Conservation (phyloP, 2,329 filamentous ascomycete species). For the Alternaria gansuensis region DNA sequence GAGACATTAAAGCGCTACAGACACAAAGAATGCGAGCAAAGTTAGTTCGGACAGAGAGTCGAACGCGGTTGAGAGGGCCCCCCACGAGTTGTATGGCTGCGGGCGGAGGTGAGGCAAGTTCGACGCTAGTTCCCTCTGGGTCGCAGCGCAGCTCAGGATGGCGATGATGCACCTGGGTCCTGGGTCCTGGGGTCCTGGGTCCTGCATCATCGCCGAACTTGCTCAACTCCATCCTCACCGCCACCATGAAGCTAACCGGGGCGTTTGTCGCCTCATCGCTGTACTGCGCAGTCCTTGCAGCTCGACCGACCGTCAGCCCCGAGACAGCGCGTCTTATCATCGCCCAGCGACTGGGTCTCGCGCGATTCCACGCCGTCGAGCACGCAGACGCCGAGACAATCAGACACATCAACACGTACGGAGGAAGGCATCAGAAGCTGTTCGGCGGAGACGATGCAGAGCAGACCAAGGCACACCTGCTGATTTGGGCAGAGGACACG, state of each 20-base stretch:
- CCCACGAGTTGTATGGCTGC: slow-evolving; percentile 3
- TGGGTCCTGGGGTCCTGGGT: no score
- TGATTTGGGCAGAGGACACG: slow-evolving; percentile 55
- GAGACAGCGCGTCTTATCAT: slow-evolving; percentile 61
- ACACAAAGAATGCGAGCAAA: slow-evolving; percentile 4
- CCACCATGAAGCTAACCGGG: slow-evolving; percentile 58
- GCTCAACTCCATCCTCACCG: slow-evolving; percentile 33
- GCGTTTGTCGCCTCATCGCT: slow-evolving; percentile 54
- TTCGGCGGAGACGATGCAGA: slow-evolving; percentile 48
- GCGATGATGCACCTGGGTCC: slow-evolving; percentile 17
- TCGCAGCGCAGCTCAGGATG: slow-evolving; percentile 21
- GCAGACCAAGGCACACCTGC: slow-evolving; percentile 39
- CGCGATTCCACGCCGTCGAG: slow-evolving; percentile 58
- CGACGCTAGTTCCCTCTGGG: slow-evolving; percentile 18
- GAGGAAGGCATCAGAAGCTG: slow-evolving; percentile 52
- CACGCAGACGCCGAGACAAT: slow-evolving; percentile 54
- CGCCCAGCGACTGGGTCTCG: slow-evolving; percentile 61
- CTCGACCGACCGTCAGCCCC: slow-evolving; percentile 49
- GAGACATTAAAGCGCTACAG: slow-evolving; percentile 32
- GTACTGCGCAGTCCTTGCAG: slow-evolving; percentile 47
- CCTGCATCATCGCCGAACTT: slow-evolving; percentile 34
- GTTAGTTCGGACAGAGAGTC: background rate
- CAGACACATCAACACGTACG: slow-evolving; percentile 58
- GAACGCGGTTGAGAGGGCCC: background rate
- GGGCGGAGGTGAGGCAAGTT: slow-evolving; percentile 27